Conservation (phyloP, 106 monocot genomes). For the Acanthochlamys bracteata region DNA sequence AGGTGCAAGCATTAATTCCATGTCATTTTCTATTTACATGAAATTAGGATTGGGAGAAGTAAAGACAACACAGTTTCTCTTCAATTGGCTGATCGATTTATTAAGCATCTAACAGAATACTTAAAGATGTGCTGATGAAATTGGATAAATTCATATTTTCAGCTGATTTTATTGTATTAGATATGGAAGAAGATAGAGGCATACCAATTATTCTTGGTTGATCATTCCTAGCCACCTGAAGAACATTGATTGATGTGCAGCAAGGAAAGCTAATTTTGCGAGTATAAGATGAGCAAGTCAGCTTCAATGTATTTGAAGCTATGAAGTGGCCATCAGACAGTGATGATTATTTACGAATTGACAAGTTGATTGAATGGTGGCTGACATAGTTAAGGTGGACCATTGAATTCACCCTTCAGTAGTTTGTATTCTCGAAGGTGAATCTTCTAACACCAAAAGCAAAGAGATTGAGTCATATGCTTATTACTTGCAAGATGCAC, state of each 20-base stretch:
- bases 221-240: background rate
- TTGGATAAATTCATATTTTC: background rate
- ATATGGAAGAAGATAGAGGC: background rate
- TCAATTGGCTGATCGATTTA: background rate
- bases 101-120: background rate
- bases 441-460: no score
- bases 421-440: no score
- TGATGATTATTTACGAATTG: background rate
- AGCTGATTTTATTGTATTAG: background rate
- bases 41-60: no score
- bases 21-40: no score
- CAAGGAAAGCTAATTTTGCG: background rate
- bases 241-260: slow-evolving; percentile 2
- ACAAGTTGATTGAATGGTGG: background rate
- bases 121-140: background rate
- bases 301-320: background rate
- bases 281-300: background rate
- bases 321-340: background rate
- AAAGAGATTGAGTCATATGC: background rate
- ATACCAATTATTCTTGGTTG: background rate
- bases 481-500: background rate
- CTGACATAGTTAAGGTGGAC: no score
- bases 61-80: no score
- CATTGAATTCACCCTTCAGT: no score
- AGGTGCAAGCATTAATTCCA: no score